Evolutionary conservation across 192 early-diverging fungal species (phyloP), one percentile per base, ranked within the genome.

Genomic region (Podila epicladia): DNA sequence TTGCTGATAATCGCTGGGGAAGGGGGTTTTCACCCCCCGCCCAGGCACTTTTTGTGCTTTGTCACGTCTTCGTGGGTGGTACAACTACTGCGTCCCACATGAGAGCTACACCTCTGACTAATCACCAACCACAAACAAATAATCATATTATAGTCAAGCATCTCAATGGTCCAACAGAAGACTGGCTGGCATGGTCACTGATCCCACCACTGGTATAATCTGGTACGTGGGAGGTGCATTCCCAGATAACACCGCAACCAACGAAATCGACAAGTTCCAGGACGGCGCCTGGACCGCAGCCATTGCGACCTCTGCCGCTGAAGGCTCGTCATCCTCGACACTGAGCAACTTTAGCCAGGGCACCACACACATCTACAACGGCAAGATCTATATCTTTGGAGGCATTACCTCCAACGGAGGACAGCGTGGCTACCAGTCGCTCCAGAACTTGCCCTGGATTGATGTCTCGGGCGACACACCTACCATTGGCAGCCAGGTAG

Each of bases 311-410:
- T 17, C 63, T 20, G 20, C 41, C 4, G 26, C 26, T 0, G 75
- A 58, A 3, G 11, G 2, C 17, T 33, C 75, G n/a, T 59, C 67
- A 19, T 33, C 37, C 7, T 3, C 63, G 15, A 5, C 29, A 19
- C 5, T 71, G 26, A 45, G 28, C 49, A 59, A 50, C 13, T 72
- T 63, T 22, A 73, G 77, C 29, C 20, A 61, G 20, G 67, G 71
- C 31, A 80, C 77, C 12, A 28, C 77, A 1, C 71, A 80, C 31
- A 20, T 73, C 3, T 9, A 57, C 38, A 65, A 37, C 4, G 60
- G 24, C 13, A 63, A 35, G 33, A 73, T 80, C 17, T 80, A 71
- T 28, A n/a, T 80, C 13, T 69, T 80, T 73, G 77, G 77, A 64
- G 77, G 77, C 26, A 60, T 80, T 29, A 29, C 35, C 9, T 73